A percentile compares a stretch with the other conserved stretches of the same genome.
Evolutionary conservation across 2,329 filamentous ascomycete genomes (phyloP).

Genomic region (Pseudogymnoascus pannorum): DNA sequence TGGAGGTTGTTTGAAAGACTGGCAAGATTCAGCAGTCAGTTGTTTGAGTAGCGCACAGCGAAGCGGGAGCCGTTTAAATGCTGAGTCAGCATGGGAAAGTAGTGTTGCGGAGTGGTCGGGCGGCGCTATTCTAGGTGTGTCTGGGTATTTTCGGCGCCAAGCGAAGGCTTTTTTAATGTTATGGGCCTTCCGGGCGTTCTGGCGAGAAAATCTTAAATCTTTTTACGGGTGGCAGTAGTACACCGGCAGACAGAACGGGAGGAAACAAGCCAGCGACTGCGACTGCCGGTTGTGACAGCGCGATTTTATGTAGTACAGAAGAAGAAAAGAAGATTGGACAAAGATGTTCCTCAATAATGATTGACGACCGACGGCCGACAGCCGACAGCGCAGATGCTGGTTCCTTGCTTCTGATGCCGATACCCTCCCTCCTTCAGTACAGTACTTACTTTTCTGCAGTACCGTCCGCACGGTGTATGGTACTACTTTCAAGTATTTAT

Average conservation of each 20-base stretch:
- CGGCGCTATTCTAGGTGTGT: neutral
- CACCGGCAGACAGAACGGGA: conserved; percentile 6
- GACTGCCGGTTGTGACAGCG: neutral
- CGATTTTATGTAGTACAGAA: neutral
- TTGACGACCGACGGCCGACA: too few species aligned
- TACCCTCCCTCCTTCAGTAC: neutral
- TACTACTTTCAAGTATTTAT: conserved; percentile 5
- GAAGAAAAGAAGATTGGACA: neutral
- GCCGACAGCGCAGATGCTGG: neutral
- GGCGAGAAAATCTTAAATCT: conserved; percentile 6
- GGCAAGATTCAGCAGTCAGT: conserved; percentile 3
- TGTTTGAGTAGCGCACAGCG: conserved; percentile 6
- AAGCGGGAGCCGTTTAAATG: conserved; percentile 2
- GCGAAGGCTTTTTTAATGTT: conserved; percentile 9
- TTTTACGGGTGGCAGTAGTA: neutral
- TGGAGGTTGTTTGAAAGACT: neutral
- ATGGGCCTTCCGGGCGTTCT: conserved; percentile 6
- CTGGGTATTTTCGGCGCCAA: neutral
- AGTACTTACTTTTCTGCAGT: neutral
- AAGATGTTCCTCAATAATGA: neutral
- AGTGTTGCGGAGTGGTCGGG: neutral
- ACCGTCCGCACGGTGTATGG: neutral
- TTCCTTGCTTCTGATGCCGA: conserved; percentile 4
- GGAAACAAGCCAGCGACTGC: neutral
- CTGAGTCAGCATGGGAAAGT: conserved; percentile 1